Percentiles rank a stretch among this genome's conserved stretches.
These are phyloP conservation scores for Phalaenopsis aphrodite DNA, from an alignment of 106 monocot genomes.

Conservation along the genomic window DNA sequence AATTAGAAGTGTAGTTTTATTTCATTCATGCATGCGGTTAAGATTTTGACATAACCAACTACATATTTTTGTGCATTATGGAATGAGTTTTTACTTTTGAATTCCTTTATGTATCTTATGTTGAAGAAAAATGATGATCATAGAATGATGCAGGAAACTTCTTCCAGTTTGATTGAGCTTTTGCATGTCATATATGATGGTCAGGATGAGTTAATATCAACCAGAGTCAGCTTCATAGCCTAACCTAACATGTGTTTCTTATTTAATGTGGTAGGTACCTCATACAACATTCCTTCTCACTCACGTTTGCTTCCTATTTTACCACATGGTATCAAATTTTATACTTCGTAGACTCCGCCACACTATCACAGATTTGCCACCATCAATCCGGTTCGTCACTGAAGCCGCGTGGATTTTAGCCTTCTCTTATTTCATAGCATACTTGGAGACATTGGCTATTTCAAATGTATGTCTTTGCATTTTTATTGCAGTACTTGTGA, in stretches of 20 bases:
- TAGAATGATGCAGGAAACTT: background rate
- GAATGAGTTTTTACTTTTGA: background rate
- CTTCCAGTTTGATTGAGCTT: background rate
- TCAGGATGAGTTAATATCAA: background rate
- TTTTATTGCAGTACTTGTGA: constrained; percentile 6
- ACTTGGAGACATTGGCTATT: constrained; percentile 90
- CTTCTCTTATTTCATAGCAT: constrained; percentile 91
- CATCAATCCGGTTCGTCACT: constrained; percentile 30
- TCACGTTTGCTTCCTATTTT: constrained; percentile 81
- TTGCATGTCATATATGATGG: background rate
- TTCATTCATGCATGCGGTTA: background rate
- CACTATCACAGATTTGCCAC: constrained; percentile 54
- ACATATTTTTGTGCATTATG: background rate
- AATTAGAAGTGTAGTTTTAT: background rate
- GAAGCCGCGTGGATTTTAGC: constrained; percentile 82
- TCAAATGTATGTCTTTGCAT: constrained; percentile 63
- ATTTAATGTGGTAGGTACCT: constrained; percentile 59
- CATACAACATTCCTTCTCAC: constrained; percentile 94
- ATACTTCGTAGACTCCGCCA: constrained; percentile 74
- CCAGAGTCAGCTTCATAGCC: background rate
- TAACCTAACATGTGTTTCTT: constrained; percentile 1
- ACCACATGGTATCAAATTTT: constrained; percentile 83
- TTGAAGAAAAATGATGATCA: background rate
- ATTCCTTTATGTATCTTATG: background rate
- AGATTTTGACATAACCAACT: background rate